These are phyloP conservation scores for Elsinoe batatas DNA, from an alignment of 2,329 filamentous ascomycete genomes.

Conservation along the genomic window DNA sequence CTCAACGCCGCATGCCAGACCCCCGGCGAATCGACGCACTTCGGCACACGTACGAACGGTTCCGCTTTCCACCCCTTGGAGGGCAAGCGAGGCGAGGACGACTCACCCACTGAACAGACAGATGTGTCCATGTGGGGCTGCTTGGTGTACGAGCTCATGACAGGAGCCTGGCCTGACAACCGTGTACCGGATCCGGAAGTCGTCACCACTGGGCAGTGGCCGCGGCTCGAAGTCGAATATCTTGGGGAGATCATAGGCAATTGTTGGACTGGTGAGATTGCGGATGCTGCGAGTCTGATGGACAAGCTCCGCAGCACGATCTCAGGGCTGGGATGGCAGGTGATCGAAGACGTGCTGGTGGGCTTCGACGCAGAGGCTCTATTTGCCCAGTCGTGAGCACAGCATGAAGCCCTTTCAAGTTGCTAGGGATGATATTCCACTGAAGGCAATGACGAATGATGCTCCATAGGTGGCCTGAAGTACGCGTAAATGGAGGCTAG, in stretches of 20 bases:
- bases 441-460: no score
- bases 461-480: no score
- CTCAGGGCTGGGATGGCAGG: background rate
- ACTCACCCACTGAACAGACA: background rate
- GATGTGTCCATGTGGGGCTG: background rate
- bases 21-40: background rate
- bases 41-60: background rate
- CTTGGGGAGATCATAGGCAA: background rate
- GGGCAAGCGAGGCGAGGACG: background rate
- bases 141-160: background rate
- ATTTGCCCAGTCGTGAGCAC: background rate
- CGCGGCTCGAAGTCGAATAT: background rate
- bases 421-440: no score
- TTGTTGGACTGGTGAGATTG: background rate
- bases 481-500: no score
- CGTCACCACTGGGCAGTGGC: background rate
- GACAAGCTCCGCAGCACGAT: background rate
- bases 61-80: background rate
- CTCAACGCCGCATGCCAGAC: background rate
- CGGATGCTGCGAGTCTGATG: background rate
- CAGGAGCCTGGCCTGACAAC: background rate
- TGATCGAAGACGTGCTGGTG: background rate
- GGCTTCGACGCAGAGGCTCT: background rate
- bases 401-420: no score
- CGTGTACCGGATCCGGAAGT: background rate